Base-by-base conservation (phyloP, 2,329 filamentous ascomycete genomes). In the Alternaria panax region DNA sequence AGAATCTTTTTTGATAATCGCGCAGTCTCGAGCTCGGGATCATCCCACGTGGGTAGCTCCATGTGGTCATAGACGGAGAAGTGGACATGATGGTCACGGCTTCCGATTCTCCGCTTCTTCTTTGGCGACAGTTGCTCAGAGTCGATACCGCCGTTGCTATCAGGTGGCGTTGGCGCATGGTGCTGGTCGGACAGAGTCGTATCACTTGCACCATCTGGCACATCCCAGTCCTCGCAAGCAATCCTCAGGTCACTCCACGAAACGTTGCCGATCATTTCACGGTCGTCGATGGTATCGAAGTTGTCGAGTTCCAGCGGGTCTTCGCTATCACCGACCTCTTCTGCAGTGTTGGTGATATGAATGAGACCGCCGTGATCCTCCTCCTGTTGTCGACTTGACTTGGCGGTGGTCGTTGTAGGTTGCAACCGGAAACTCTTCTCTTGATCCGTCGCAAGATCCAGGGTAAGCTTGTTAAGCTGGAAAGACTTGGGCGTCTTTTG, bases 391-490 rank as follows among this genome's bases (percentile, higher is more conserved):
- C 81, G 77, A 11, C 79, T 76, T 27, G 80, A 78, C 66, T 86
- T 84, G 38, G 82, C 80, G 16, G 76, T 66, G 24, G 65, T 61
- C 1, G 85, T 83, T 25, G 87, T 84, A 0, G 88, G 88, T n/a
- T 75, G 73, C 30, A 94, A 87, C 56, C 89, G 88, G 75, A 98
- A 99, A 25, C 86, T 84, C 68, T 93, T 92, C 76, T 96, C 92
- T 66, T 96, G 91, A 69, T 98, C 95, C 46, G 87, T 85, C 3
- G 92, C 90, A 32, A 98, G 82, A 62, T 99, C 95, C 14, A 99
- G 84, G 62, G 88, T 93, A 57, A 97, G 85, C 78, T 99, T 99
- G 20, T 90, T 93, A 0, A 93, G 92, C 5, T 93, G 86, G 4
- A 98, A 84, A 16, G 92, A 84, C 78, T 93, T 95, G 0, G 93